phyloP scores from a whole-genome alignment of 169 alveolate species.

The Eimeria maxima region DNA sequence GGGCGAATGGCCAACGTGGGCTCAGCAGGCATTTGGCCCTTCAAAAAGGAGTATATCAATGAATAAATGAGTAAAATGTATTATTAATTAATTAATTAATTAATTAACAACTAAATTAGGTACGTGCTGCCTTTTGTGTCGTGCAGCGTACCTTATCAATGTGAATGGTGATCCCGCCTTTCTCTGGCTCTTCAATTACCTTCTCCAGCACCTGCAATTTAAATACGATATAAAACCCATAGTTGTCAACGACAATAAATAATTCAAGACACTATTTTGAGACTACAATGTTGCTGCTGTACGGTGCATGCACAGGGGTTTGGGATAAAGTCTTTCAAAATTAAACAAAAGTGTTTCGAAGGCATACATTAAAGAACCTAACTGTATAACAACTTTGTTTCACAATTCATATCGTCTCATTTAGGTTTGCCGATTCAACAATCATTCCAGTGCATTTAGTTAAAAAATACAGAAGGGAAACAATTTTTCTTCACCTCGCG shows the following conservation, averaged over 20 bases:
- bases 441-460: no score
- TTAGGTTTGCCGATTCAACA: no score
- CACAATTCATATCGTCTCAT: not conserved
- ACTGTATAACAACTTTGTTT: not conserved
- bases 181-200: slow-evolving; percentile 75
- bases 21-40: slow-evolving; percentile 58
- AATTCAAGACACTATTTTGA: not conserved
- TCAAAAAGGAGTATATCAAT: not conserved
- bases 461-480: no score
- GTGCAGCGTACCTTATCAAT: slow-evolving; percentile 54
- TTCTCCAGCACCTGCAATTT: slow-evolving; percentile 75
- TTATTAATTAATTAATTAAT: not conserved
- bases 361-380: not conserved
- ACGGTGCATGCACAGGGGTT: no score
- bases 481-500: slow-evolving; percentile 2
- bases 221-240: not conserved
- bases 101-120: no score
- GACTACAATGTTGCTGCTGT: not conserved
- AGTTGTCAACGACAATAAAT: not conserved
- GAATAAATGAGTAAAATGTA: no score
- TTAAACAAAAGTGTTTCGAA: no score
- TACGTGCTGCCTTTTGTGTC: not conserved
- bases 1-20: slow-evolving; percentile 8
- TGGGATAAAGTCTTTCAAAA: no score
- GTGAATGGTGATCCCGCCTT: slow-evolving; percentile 78